These are phyloP conservation scores for Oxyria digyna DNA, from an alignment of 148 eudicot species.

Conservation along the genomic window DNA sequence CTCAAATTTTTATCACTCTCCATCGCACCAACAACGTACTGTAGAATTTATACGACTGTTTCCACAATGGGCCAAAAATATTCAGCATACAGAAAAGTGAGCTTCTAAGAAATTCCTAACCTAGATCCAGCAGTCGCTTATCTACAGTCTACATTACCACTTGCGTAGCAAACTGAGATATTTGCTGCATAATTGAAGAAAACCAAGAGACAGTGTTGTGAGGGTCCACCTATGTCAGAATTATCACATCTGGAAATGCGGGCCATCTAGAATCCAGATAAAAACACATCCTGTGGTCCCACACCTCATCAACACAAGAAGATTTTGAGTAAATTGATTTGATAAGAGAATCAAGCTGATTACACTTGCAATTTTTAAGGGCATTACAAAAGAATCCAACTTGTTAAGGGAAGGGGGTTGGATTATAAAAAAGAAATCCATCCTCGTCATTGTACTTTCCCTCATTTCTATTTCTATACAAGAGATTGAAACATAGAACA, in stretches of 20 bases:
- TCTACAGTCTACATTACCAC: not conserved
- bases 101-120: not conserved
- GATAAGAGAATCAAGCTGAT: not conserved
- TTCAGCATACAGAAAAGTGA: not conserved
- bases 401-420: conserved; percentile 1
- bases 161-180: not conserved
- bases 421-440: not conserved
- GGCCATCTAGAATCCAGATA: not conserved
- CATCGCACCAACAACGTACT: no score
- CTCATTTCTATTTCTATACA: conserved; percentile 7
- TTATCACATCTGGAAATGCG: not conserved
- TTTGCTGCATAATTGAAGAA: not conserved
- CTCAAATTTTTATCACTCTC: no score
- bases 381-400: not conserved
- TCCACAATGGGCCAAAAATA: not conserved
- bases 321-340: not conserved
- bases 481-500: not conserved
- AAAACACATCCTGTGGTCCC: not conserved
- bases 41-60: not conserved
- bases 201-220: not conserved
- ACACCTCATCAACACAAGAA: not conserved
- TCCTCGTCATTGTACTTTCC: not conserved
- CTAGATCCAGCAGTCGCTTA: not conserved
- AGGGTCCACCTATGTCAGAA: not conserved
- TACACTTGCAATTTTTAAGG: not conserved